These are phyloP conservation scores for Vitellaria paradoxa DNA, from an alignment of 179 eudicot genomes.

Conservation along the genomic window DNA sequence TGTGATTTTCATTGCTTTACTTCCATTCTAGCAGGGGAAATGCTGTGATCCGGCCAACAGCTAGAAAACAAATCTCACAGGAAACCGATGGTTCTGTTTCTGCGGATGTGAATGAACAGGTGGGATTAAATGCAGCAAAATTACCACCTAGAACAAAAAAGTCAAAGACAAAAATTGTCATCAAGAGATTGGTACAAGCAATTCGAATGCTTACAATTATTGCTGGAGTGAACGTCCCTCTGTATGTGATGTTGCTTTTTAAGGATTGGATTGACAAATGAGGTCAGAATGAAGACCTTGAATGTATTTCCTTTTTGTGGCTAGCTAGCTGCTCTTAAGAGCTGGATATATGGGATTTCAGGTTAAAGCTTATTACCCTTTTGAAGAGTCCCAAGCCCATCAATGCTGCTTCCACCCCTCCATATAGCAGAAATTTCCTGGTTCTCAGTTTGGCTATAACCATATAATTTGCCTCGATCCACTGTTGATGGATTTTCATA, in stretches of 20 bases:
- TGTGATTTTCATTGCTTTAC: not conserved
- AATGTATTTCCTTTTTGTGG: not conserved
- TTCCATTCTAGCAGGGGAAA: constrained; percentile 51
- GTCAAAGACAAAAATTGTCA: constrained; percentile 35
- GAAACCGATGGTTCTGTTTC: constrained; percentile 40
- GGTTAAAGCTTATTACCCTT: not conserved
- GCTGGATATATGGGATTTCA: not conserved
- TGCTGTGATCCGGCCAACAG: constrained; percentile 68
- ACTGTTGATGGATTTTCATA: too few species aligned
- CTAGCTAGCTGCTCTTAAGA: not conserved
- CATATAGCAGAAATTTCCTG: too few species aligned
- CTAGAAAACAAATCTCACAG: constrained; percentile 49
- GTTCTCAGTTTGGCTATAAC: too few species aligned
- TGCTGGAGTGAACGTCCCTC: constrained; percentile 75
- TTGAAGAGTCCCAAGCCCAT: not conserved
- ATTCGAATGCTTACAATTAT: constrained; percentile 43
- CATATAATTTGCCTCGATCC: too few species aligned
- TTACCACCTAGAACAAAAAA: constrained; percentile 37
- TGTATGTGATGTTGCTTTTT: constrained; percentile 81
- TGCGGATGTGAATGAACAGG: constrained; percentile 38
- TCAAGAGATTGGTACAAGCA: constrained; percentile 50
- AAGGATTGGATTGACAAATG: constrained; percentile 82
- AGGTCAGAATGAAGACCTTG: not conserved
- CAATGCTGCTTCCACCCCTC: too few species aligned
- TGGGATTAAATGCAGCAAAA: constrained; percentile 24